A percentile compares a stretch with the other conserved stretches of the same genome.
These are phyloP conservation scores for Calonectria pseudoreteaudii DNA, from an alignment of 2,329 filamentous ascomycete species.

Conservation along the genomic window DNA sequence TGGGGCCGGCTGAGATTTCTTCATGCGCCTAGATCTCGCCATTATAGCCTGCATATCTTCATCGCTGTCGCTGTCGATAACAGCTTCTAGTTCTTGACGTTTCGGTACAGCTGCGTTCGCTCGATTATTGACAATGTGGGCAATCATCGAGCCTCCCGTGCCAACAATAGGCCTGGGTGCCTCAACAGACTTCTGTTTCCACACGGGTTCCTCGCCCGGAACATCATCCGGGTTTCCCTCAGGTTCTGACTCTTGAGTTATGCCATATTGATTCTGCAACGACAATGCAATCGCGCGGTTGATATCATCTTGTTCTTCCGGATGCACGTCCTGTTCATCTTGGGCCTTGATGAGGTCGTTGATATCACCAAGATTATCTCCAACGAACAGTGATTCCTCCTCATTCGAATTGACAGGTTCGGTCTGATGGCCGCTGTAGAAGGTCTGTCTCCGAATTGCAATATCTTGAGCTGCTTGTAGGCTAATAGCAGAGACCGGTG, in stretches of 20 bases:
- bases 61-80: slow-evolving; percentile 75
- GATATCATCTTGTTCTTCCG: slow-evolving; percentile 71
- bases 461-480: slow-evolving; percentile 42
- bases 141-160: slow-evolving; percentile 71
- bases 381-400: slow-evolving; percentile 62
- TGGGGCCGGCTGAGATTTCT: slow-evolving; percentile 56
- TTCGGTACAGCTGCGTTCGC: slow-evolving; percentile 71
- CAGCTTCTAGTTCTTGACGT: slow-evolving; percentile 34
- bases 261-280: slow-evolving; percentile 71
- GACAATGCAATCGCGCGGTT: slow-evolving; percentile 88
- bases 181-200: slow-evolving; percentile 66
- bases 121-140: slow-evolving; percentile 79
- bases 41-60: slow-evolving; percentile 84
- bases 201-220: slow-evolving; percentile 59
- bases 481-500: slow-evolving; percentile 35
- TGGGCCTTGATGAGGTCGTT: slow-evolving; percentile 37
- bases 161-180: slow-evolving; percentile 63
- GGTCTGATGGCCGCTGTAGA: slow-evolving; percentile 38
- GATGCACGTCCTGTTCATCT: slow-evolving; percentile 52
- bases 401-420: slow-evolving; percentile 46
- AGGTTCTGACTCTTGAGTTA: slow-evolving; percentile 51
- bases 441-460: slow-evolving; percentile 41
- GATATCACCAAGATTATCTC: slow-evolving; percentile 43
- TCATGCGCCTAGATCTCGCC: slow-evolving; percentile 74
- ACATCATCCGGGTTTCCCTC: slow-evolving; percentile 64